phyloP scores from a whole-genome alignment of 306 rosid genomes.

The Carpinus fangiana region DNA sequence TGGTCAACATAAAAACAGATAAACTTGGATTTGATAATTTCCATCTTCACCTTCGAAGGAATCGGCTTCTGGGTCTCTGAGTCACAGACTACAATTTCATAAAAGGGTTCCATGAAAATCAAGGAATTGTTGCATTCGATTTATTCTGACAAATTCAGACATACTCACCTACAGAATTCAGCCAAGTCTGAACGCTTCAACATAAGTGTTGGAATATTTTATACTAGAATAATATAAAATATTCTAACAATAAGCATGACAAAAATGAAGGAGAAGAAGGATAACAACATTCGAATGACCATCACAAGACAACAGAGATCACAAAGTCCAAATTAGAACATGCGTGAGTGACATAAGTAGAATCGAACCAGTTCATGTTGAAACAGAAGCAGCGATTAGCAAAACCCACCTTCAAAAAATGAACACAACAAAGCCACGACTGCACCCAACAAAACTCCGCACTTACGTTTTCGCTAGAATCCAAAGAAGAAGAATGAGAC shows the following conservation, averaged over 20 bases:
- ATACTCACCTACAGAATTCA: background rate
- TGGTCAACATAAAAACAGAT: background rate
- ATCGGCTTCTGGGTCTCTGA: slow-evolving; percentile 6
- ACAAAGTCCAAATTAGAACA: background rate
- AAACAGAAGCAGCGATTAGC: background rate
- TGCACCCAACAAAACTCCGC: slow-evolving; percentile 6
- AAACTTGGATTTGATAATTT: background rate
- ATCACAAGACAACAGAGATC: background rate
- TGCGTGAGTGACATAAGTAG: background rate
- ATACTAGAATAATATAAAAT: too few relatives aligned
- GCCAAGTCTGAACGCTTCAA: background rate
- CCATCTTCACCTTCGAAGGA: background rate
- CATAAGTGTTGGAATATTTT: too few relatives aligned
- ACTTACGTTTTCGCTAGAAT: background rate
- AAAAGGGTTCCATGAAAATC: background rate
- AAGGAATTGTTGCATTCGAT: background rate
- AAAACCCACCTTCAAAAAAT: slow-evolving; percentile 19
- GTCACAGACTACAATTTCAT: background rate
- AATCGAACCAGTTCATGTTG: background rate
- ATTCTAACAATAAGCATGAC: too few relatives aligned
- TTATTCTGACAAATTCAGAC: background rate
- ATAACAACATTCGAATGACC: background rate
- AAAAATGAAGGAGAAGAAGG: background rate
- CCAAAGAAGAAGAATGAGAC: background rate
- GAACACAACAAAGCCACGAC: slow-evolving; percentile 13